phyloP scores from a whole-genome alignment of 148 eudicot genomes.

The Arbutus unedo region DNA sequence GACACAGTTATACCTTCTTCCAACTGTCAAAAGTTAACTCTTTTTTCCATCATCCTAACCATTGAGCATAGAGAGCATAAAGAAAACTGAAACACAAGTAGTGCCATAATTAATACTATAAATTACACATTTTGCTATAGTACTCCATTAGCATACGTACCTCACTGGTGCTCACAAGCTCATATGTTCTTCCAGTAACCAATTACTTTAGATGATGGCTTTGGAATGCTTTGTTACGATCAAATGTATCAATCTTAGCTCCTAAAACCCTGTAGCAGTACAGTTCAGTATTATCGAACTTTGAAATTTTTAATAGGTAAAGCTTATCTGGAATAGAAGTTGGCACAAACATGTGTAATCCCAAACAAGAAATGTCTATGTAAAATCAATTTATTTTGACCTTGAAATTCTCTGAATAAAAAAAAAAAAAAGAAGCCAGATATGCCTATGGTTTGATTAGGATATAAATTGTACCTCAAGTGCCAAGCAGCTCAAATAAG shows the following conservation, averaged over 20 bases:
- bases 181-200: not conserved
- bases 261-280: slow-evolving; percentile 3
- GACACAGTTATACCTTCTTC: not conserved
- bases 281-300: not conserved
- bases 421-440: not conserved
- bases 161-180: slow-evolving; percentile 13
- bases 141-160: not conserved
- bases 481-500: slow-evolving; percentile 9
- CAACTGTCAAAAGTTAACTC: not conserved
- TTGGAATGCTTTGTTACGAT: not conserved
- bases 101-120: not conserved
- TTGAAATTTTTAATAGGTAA: not conserved
- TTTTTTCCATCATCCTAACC: not conserved
- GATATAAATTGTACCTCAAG: not conserved
- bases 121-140: not conserved
- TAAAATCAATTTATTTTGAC: not conserved
- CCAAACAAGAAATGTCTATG: not conserved
- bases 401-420: not conserved
- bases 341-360: not conserved
- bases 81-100: not conserved
- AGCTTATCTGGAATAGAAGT: not conserved
- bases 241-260: not conserved
- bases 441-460: not conserved
- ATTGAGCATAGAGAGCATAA: not conserved
- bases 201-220: not conserved